Base-by-base conservation (phyloP, 108 stramenopile species). In the Pseudonitzschia multiseries region DNA sequence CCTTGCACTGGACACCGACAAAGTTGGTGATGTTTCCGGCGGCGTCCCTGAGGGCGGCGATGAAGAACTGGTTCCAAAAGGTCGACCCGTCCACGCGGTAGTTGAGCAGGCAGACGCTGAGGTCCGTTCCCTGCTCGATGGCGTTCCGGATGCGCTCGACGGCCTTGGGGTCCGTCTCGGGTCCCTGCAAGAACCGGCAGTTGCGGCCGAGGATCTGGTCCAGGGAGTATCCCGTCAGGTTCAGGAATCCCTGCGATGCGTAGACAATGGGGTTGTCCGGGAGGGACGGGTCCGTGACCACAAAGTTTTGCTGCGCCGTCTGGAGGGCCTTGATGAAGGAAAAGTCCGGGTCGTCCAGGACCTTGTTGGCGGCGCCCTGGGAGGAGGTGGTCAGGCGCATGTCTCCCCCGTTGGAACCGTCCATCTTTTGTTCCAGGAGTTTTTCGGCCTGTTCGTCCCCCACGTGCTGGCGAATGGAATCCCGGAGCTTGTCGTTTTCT, bases 31-130 rank as follows among this genome's bases (percentile, higher is more conserved):
- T 89, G 65, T 84, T 84, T 31, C 97, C 96, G 57, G 84, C 77
- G 18, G 89, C 93, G 84, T 97, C 97, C 41, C 94, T 76, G 46
- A 98, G 79, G 6, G 96, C 93, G 32, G 96, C 97, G 68, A 98
- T 94, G 80, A 96, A 98, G 76, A 98, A 96, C 77, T 97, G 96
- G 80, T 99, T 98, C 97, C 97, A 99, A 84, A 99, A 99, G 0
- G 96, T 94, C 15, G 87, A 89, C 18, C 98, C 97, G 79, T 97
- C 97, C 13, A 94, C 95, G 71, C 97, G 90, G 73, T 98, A 99
- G 74, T 99, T 99, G 12, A 98, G 80, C 21, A 99, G 72, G 65
- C 95, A 96, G 17, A 98, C 97, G 68, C 83, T 85, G 73, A 94
- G 88, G 60, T 99, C 97, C 15, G 79, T 76, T 4, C 96, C 97